Base-by-base conservation (phyloP, 768 basidiomycete genomes). In the Tricholoma matsutake region DNA sequence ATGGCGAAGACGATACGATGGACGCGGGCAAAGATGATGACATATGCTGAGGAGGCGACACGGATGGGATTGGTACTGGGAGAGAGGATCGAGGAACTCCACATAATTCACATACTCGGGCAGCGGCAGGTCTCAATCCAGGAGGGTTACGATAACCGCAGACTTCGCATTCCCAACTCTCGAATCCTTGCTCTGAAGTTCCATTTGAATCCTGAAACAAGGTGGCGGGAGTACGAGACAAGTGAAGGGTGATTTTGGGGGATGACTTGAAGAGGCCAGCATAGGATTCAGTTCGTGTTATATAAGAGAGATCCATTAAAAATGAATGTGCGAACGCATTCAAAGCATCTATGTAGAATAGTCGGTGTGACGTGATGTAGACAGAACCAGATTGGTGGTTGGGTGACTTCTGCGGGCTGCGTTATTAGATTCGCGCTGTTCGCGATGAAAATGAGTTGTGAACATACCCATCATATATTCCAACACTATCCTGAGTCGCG, bases 391-490 rank as follows among this genome's bases (percentile, higher is more conserved):
- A 75, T 72, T 94, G 92, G 69, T 96, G 89, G 34, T 82, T 78
- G n/a, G 83, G 78, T 4, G 92, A 81, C 76, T 96, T 96, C 80
- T 93, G 89, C 59, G 81, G 80, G 57, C 94, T 97, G 70, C 45
- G 65, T 61, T 54, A 67, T n/a, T n/a, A n/a, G n/a, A n/a, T n/a
- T n/a, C n/a, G n/a, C n/a, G n/a, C n/a, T n/a, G n/a, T n/a, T n/a
- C n/a, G n/a, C n/a, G n/a, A n/a, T 51, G 32, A 22, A 13, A 39
- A 62, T 4, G 45, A 47, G 31, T 59, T 68, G 61, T 61, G 39
- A 29, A 76, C 88, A 63, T 72, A 96, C 95, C 93, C 94, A 65
- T 95, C 88, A 68, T 98, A 98, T 58, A 98, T 87, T 1, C 96
- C 96, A 5, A 98, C 88, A 55, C 77, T 78, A 49, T 93, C 89